These are phyloP conservation scores for Camillea tinctor DNA, from an alignment of 2,329 filamentous ascomycete genomes.

Conservation along the genomic window DNA sequence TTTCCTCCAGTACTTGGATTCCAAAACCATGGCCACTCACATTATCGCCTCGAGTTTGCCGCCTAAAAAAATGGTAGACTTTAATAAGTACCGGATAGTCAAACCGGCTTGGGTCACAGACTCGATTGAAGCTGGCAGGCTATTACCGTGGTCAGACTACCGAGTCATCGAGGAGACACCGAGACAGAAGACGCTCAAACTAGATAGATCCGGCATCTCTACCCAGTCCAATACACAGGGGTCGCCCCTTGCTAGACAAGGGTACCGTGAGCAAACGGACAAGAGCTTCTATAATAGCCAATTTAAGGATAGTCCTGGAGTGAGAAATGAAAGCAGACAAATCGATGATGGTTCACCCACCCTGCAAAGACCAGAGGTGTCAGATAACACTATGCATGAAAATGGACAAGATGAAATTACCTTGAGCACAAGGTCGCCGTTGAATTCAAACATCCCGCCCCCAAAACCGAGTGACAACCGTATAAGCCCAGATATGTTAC, in stretches of 20 bases:
- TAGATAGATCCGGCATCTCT: constrained; percentile 60
- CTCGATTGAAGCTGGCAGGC: constrained; percentile 74
- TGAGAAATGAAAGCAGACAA: constrained; percentile 17
- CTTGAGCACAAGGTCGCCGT: neutral
- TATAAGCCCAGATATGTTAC: constrained; percentile 9
- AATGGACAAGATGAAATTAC: neutral
- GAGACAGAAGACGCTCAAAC: constrained; percentile 72
- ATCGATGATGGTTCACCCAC: constrained; percentile 15
- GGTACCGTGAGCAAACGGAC: constrained; percentile 80
- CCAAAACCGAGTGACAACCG: constrained; percentile 3
- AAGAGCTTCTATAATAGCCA: constrained; percentile 81
- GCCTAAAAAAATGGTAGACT: constrained; percentile 90
- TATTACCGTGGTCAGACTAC: constrained; percentile 85
- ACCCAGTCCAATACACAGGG: constrained; percentile 61
- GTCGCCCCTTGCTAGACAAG: constrained; percentile 40
- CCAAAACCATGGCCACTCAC: constrained; percentile 92
- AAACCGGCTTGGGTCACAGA: constrained; percentile 95
- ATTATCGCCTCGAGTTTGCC: constrained; percentile 90
- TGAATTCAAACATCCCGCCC: constrained; percentile 1
- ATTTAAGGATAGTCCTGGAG: constrained; percentile 44
- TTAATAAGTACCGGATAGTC: constrained; percentile 82
- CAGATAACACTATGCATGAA: neutral
- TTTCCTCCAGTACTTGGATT: constrained; percentile 91
- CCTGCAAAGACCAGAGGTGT: constrained; percentile 3
- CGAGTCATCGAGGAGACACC: constrained; percentile 81